Evolutionary conservation across 2,329 filamentous ascomycete species (phyloP).

Genomic region (Pseudopithomyces maydicus): DNA sequence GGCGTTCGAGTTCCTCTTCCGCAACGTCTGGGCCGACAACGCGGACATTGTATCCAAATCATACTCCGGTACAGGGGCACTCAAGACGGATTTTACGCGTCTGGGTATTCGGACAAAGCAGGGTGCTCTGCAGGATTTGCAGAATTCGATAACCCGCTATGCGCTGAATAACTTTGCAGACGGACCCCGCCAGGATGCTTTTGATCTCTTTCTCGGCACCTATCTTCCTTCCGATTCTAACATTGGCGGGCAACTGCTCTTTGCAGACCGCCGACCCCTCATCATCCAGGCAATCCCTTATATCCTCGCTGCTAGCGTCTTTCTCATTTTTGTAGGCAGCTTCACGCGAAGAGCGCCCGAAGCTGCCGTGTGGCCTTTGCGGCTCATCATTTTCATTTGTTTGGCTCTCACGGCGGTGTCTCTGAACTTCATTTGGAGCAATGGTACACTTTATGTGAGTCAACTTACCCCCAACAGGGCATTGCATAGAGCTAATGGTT

Average conservation of each 20-base stretch:
- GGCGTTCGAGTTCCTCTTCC: slow-evolving; percentile 87
- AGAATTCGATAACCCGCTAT: slow-evolving; percentile 88
- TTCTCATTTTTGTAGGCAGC: slow-evolving; percentile 77
- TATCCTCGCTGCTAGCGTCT: slow-evolving; percentile 81
- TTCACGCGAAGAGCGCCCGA: slow-evolving; percentile 75
- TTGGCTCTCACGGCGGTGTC: slow-evolving; percentile 71
- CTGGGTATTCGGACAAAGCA: slow-evolving; percentile 85
- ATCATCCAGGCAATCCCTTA: slow-evolving; percentile 95
- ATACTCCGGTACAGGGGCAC: slow-evolving; percentile 93
- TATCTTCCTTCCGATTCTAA: slow-evolving; percentile 77
- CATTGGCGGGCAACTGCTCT: slow-evolving; percentile 74
- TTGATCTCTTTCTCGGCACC: slow-evolving; percentile 88
- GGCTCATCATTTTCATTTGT: slow-evolving; percentile 83
- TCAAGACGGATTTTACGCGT: slow-evolving; percentile 98
- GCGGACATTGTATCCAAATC: slow-evolving; percentile 91
- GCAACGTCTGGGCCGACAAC: slow-evolving; percentile 98
- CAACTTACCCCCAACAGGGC: not conserved
- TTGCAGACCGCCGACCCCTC: slow-evolving; percentile 82
- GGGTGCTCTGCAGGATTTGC: slow-evolving; percentile 83
- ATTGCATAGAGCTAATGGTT: slow-evolving; percentile 8
- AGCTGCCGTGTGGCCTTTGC: slow-evolving; percentile 77
- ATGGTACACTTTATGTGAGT: slow-evolving; percentile 95
- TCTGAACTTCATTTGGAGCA: slow-evolving; percentile 75
- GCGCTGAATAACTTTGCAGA: slow-evolving; percentile 93
- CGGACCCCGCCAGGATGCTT: slow-evolving; percentile 91